Percentiles rank a stretch among this genome's conserved stretches.
phyloP scores from a whole-genome alignment of 257 asterid species.

The Solanum chmielewskii region DNA sequence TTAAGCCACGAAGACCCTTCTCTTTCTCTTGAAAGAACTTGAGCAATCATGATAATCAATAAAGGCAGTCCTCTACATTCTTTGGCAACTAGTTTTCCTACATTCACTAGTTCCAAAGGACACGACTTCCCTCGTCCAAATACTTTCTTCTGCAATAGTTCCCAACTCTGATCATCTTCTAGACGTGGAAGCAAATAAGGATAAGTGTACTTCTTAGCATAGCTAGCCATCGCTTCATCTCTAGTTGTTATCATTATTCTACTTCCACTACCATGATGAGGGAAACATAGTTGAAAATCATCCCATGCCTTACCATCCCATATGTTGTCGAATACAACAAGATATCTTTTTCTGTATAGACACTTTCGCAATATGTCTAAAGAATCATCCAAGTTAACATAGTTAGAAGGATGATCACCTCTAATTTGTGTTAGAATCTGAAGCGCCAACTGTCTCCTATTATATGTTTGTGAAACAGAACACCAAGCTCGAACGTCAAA shows the following conservation, averaged over 20 bases:
- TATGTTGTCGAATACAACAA: slow-evolving; percentile 8
- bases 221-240: fast-evolving
- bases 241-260: slow-evolving; percentile 12
- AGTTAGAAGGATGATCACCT: too few relatives aligned
- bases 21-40: background rate
- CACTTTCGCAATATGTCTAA: background rate
- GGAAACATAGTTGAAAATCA: background rate
- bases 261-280: background rate
- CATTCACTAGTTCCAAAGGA: background rate
- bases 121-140: background rate
- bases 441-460: background rate
- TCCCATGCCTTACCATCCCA: background rate
- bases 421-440: background rate
- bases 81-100: background rate
- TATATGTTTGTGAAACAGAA: background rate
- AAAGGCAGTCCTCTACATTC: background rate
- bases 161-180: background rate
- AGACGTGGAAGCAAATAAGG: background rate
- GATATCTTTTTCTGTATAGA: background rate
- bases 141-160: background rate
- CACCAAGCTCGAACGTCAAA: slow-evolving; percentile 7
- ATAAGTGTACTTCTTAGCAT: fast-evolving
- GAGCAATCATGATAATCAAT: background rate
- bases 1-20: background rate
- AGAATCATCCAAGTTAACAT: background rate